Base-by-base conservation (phyloP, 495 filamentous ascomycete species). In the Beverwykella pulmonaria region DNA sequence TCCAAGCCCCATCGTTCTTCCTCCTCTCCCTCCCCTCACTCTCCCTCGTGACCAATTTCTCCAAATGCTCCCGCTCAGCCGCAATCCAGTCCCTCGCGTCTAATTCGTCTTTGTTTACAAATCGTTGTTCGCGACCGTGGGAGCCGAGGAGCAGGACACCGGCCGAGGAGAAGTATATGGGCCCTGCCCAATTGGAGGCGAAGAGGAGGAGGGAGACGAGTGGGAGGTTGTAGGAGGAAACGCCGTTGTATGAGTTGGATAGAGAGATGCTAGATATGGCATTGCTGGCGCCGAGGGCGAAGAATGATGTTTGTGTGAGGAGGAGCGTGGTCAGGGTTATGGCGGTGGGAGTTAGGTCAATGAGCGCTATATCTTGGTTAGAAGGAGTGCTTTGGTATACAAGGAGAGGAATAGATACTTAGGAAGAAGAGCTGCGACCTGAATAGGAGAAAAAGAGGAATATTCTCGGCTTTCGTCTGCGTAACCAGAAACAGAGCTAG, bases 251-350 rank as follows among this genome's bases (percentile, higher is more conserved):
- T 14, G 75, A 74, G 67, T 78, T 78, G 57, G 76, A 73, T 63
- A 88, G 84, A 75, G 82, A 80, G 61, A 84, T 86, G 15, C 88
- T 92, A 22, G 92, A 94, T 53, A 99, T 93, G 22, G 93, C 88
- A 73, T 99, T 99, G 23, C 90, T 89, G 63, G 91, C 91, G 27
- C 92, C 95, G 69, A 90, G 84, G n/a, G 90, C 88, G 72, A 98
- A 99, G 81, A 96, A 98, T 47, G 88, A 84, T 55, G 84, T 54
- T 49, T 79, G 72, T 8, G 73, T 61, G 19, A 76, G 49, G 47
- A 79, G 68, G 19, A 78, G 60, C 15, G 66, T 69, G 14, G 64
- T 74, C 19, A 71, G 62, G 9, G 75, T 72, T 34, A 72, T 59
- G n/a, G 65, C 26, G 32, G 58, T 57, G n/a, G 69, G 61, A 19